Percentiles rank a stretch among this genome's conserved stretches.
Conservation (phyloP, 495 filamentous ascomycete genomes). For the Aspergillus sparsus region DNA sequence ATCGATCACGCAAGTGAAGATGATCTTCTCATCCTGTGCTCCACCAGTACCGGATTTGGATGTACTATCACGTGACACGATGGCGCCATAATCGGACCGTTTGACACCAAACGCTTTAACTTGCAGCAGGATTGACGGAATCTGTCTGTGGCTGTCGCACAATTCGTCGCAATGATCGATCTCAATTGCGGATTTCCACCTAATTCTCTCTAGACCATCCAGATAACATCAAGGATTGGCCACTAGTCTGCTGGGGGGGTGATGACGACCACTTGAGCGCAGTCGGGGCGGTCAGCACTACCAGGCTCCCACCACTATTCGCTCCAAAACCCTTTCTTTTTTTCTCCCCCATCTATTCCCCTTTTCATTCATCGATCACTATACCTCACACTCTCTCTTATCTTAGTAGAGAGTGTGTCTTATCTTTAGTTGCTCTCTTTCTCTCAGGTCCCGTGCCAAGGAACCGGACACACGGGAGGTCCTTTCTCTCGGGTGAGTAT, state of each 20-base stretch:
- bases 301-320: too few relatives aligned
- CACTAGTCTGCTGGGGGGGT: not conserved
- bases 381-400: too few relatives aligned
- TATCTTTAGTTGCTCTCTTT: too few relatives aligned
- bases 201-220: not conserved
- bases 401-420: too few relatives aligned
- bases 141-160: slow-evolving; percentile 14
- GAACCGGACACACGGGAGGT: too few relatives aligned
- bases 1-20: slow-evolving; percentile 25
- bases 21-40: slow-evolving; percentile 17
- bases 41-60: slow-evolving; percentile 1
- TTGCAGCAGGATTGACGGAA: not conserved
- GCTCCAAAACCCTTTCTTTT: too few relatives aligned
- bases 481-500: too few relatives aligned
- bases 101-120: slow-evolving; percentile 16
- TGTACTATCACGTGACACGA: slow-evolving; percentile 23
- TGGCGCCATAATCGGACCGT: slow-evolving; percentile 22
- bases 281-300: not conserved
- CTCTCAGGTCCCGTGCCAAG: too few relatives aligned
- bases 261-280: slow-evolving; percentile 1
- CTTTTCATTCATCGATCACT: too few relatives aligned
- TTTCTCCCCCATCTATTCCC: too few relatives aligned
- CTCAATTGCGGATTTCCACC: slow-evolving; percentile 21
- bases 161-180: slow-evolving; percentile 22
- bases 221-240: slow-evolving; percentile 1